Evolutionary conservation across 1,284 basidiomycete genomes (phyloP).

Genomic region (Coniophora puteana): DNA sequence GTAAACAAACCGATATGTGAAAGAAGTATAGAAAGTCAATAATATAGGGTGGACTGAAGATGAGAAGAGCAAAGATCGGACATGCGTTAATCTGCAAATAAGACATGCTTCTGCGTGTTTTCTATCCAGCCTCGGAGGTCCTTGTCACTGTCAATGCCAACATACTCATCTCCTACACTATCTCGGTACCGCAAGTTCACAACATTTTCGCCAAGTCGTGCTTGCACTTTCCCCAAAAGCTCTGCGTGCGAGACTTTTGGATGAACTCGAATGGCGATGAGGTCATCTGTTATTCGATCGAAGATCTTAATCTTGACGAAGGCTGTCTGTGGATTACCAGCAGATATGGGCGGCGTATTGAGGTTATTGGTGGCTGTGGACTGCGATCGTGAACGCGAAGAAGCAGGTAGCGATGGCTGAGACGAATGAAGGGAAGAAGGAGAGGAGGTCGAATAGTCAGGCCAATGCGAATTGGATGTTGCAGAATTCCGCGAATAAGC

Average conservation of each 20-base stretch:
- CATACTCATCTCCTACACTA: constrained; percentile 60
- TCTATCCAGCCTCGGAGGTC: constrained; percentile 81
- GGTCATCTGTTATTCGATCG: constrained; percentile 85
- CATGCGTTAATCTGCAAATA: constrained; percentile 78
- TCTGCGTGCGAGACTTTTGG: constrained; percentile 85
- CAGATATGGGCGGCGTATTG: constrained; percentile 70
- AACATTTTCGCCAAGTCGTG: constrained; percentile 80
- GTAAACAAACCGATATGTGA: too few relatives aligned
- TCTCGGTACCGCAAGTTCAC: constrained; percentile 70
- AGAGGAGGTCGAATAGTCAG: constrained; percentile 30
- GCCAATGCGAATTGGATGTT: constrained; percentile 24
- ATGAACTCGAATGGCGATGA: constrained; percentile 97
- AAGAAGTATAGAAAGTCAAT: constrained; percentile 1
- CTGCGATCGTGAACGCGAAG: constrained; percentile 52
- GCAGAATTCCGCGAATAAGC: constrained; percentile 24
- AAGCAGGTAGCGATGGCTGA: constrained; percentile 36
- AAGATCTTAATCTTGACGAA: constrained; percentile 99
- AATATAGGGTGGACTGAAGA: not conserved
- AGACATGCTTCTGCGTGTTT: constrained; percentile 80
- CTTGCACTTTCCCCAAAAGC: constrained; percentile 88
- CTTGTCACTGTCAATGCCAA: constrained; percentile 66
- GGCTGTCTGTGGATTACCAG: constrained; percentile 71
- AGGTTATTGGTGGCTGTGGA: constrained; percentile 48
- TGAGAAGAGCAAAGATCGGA: not conserved
- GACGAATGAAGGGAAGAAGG: constrained; percentile 49